phyloP scores from a whole-genome alignment of 257 asterid species.

The Echites panduratus region DNA sequence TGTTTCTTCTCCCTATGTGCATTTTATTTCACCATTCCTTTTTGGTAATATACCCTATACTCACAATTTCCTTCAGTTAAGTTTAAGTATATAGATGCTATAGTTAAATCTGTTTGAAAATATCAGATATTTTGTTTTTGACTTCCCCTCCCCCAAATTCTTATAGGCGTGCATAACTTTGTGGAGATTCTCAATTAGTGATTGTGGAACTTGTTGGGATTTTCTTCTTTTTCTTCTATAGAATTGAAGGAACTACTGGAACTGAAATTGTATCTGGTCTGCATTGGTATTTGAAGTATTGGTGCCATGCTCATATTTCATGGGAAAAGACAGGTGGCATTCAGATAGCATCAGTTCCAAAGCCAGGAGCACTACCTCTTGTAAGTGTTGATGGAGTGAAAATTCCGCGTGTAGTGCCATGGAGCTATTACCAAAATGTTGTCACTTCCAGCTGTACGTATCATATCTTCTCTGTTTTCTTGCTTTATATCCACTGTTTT shows the following conservation, averaged over 20 bases:
- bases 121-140: neutral
- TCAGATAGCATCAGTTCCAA: conserved; percentile 79
- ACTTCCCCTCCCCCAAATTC: neutral
- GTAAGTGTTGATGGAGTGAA: conserved; percentile 52
- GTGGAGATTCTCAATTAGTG: neutral
- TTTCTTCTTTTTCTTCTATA: conserved; percentile 18
- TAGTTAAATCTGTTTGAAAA: neutral
- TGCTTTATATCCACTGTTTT: neutral
- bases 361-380: conserved; percentile 71
- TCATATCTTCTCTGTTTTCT: conserved; percentile 13
- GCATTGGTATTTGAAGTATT: conserved; percentile 89
- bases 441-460: conserved; percentile 98
- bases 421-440: conserved; percentile 97
- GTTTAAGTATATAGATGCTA: neutral
- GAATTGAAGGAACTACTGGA: conserved; percentile 89
- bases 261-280: conserved; percentile 85
- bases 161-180: neutral
- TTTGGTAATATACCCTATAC: neutral
- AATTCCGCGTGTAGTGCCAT: conserved; percentile 74
- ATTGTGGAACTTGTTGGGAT: conserved; percentile 4
- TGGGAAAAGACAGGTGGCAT: conserved; percentile 97
- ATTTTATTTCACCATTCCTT: neutral
- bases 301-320: conserved; percentile 91
- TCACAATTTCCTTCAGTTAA: neutral
- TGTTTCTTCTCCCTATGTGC: neutral